These are phyloP conservation scores for Zygoascus biomembranicola DNA, from an alignment of 805 yeast species.

Conservation along the genomic window DNA sequence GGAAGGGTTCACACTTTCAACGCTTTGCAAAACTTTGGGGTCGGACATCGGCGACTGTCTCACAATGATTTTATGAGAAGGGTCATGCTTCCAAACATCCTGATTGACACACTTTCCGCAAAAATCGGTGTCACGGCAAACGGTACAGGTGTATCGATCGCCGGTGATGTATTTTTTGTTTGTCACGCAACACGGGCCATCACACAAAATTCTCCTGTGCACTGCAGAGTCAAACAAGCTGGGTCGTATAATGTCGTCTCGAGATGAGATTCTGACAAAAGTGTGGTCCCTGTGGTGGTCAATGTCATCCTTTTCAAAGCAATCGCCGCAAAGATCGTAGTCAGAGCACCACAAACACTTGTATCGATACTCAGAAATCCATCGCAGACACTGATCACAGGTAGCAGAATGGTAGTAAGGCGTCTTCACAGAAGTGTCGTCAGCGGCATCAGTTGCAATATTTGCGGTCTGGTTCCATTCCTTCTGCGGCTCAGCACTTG, in stretches of 20 bases:
- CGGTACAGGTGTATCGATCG: slow-evolving; percentile 38
- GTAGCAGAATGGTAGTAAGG: slow-evolving; percentile 13
- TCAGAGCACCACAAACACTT: slow-evolving; percentile 42
- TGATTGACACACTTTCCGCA: slow-evolving; percentile 32
- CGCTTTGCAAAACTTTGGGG: neutral
- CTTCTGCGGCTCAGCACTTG: no score
- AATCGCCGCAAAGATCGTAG: slow-evolving; percentile 41
- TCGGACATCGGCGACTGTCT: neutral
- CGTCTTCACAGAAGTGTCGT: neutral
- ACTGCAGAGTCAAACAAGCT: neutral
- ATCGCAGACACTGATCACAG: slow-evolving; percentile 22
- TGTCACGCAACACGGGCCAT: slow-evolving; percentile 19
- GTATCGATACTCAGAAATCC: slow-evolving; percentile 36
- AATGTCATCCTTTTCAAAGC: slow-evolving; percentile 14
- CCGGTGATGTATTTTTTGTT: slow-evolving; percentile 30
- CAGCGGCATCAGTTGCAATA: neutral
- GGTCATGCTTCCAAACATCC: neutral
- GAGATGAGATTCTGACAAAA: slow-evolving; percentile 6
- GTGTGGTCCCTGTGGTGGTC: slow-evolving; percentile 1
- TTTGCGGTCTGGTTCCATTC: neutral
- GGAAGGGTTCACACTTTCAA: neutral
- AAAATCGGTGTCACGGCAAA: slow-evolving; percentile 43
- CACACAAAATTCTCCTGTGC: slow-evolving; percentile 8
- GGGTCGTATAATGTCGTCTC: slow-evolving; percentile 20
- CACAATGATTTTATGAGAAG: neutral